Base-by-base conservation (phyloP, 2,329 filamentous ascomycete genomes). In the Beauveria varroae region DNA sequence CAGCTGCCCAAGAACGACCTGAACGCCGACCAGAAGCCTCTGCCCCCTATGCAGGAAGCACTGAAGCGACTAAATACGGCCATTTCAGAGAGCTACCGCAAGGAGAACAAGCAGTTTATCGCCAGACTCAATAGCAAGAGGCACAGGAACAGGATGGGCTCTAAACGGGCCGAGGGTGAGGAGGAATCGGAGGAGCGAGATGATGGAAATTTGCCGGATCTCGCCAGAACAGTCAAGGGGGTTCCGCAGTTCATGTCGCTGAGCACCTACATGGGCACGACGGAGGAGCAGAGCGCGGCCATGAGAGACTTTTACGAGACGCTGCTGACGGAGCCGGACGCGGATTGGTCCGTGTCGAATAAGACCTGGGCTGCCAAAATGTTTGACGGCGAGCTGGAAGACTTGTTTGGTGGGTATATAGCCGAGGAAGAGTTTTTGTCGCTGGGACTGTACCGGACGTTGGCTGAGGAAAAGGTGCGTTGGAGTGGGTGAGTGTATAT, bases 391-490 rank as follows among this genome's bases (percentile, higher is more conserved):
- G 60, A 62, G 28, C 49, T 62, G 16, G 47, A 57, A 28, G 54
- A 41, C 1, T 5, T 62, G 20, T 62, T 62, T 54, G 60, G 60
- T 7, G 60, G 60, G 1, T 46, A 50, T n/a, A 62, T 62, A 3
- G 60, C 37, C 2, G 60, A 62, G 40, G 28, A 52, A 12, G 60
- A 62, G 41, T 62, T 57, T 41, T 14, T 62, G 40, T 47, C 60
- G 26, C 49, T 62, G 37, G 53, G 60, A 9, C 6, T 62, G 46
- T 62, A 58, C 41, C 5, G 40, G 26, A 62, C 54, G 18, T 28
- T 62, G 60, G 60, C 54, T 0, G 60, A 62, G 41, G 60, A 62
- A 40, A 57, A 58, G 54, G 60, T 62, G 20, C 60, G 60, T 7
- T 62, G 60, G 60, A 53, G 44, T 3, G 60, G 60, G 3, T 62